Evolutionary conservation across 2,329 filamentous ascomycete species (phyloP).

Genomic region (Neocucurbitaria cava): DNA sequence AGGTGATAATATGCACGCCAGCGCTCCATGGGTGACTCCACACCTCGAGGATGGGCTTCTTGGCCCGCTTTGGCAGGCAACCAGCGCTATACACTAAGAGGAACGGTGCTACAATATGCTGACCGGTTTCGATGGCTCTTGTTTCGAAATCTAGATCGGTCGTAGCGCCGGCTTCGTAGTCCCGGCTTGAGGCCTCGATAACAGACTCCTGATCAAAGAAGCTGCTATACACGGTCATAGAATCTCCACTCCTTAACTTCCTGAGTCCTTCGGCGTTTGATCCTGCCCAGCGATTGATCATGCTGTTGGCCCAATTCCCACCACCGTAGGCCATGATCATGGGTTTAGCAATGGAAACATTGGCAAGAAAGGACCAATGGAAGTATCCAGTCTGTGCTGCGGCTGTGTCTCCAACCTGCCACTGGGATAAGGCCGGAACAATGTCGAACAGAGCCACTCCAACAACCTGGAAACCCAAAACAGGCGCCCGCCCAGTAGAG

Average conservation of each 20-base stretch:
- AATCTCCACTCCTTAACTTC: slow-evolving; percentile 10
- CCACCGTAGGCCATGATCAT: slow-evolving; percentile 52
- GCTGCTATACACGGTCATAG: slow-evolving; percentile 51
- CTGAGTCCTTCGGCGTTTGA: not conserved
- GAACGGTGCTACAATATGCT: slow-evolving; percentile 54
- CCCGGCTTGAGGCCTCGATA: slow-evolving; percentile 60
- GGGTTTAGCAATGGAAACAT: slow-evolving; percentile 58
- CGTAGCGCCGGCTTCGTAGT: slow-evolving; percentile 60
- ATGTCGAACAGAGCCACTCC: slow-evolving; percentile 18
- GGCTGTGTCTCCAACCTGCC: slow-evolving; percentile 18
- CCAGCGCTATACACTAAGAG: slow-evolving; percentile 58
- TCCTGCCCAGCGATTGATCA: slow-evolving; percentile 48
- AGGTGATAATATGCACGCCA: slow-evolving; percentile 53
- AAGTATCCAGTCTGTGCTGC: slow-evolving; percentile 56
- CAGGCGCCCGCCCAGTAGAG: slow-evolving; percentile 43
- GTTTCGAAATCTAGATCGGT: slow-evolving; percentile 59
- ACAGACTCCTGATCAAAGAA: slow-evolving; percentile 49
- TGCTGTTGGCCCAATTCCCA: slow-evolving; percentile 39
- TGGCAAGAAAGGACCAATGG: slow-evolving; percentile 65
- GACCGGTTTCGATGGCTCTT: slow-evolving; percentile 51
- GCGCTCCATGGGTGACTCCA: slow-evolving; percentile 55
- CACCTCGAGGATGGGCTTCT: slow-evolving; percentile 38
- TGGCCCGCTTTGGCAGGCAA: not conserved
- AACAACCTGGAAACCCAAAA: slow-evolving; percentile 45
- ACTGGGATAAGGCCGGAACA: slow-evolving; percentile 60